These are phyloP conservation scores for Ogataea corticis DNA, from an alignment of 805 yeast species.

Conservation along the genomic window DNA sequence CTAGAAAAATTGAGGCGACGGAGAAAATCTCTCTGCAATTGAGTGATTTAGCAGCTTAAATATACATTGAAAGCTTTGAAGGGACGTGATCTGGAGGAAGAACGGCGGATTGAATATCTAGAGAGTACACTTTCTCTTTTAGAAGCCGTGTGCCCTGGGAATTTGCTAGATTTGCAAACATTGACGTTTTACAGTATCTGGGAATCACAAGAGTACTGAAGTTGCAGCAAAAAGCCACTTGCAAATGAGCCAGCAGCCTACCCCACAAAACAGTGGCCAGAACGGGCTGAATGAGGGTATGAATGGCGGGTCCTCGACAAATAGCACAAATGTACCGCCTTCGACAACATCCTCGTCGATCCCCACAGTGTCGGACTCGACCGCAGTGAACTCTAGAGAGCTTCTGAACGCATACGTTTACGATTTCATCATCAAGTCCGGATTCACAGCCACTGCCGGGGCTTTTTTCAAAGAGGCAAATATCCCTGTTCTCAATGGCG, in stretches of 20 bases:
- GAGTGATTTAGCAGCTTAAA: not conserved
- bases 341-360: constrained; percentile 15
- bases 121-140: too few relatives aligned
- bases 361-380: constrained; percentile 40
- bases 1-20: not conserved
- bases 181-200: not conserved
- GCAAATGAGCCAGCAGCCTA: constrained; percentile 18
- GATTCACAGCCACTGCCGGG: constrained; percentile 69
- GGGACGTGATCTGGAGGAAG: not conserved
- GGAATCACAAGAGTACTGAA: not conserved
- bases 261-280: constrained; percentile 14
- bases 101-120: not conserved
- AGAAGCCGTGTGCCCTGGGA: not conserved
- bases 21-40: not conserved
- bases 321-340: constrained; percentile 10
- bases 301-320: constrained; percentile 12
- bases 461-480: constrained; percentile 78
- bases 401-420: constrained; percentile 80
- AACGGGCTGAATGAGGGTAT: constrained; percentile 6
- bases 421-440: constrained; percentile 77
- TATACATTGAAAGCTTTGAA: not conserved
- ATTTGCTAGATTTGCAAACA: not conserved
- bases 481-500: constrained; percentile 46
- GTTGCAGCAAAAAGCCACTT: not conserved
- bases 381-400: constrained; percentile 54